These are phyloP conservation scores for Fusarium liriodendri DNA, from an alignment of 2,329 filamentous ascomycete species.

Conservation along the genomic window DNA sequence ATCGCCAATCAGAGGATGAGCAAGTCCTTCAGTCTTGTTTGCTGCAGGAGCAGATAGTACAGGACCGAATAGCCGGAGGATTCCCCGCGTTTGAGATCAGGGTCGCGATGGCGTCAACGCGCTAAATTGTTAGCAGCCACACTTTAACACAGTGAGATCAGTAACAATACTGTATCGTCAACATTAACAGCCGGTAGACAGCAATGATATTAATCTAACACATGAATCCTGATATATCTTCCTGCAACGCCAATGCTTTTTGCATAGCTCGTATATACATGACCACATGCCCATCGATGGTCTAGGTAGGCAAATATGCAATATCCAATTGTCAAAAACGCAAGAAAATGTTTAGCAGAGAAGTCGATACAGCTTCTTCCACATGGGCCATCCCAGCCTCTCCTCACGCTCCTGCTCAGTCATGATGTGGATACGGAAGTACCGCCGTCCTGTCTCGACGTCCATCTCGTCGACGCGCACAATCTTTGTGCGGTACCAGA, in stretches of 20 bases:
- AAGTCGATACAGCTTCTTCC: slow-evolving; percentile 81
- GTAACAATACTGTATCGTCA: background rate
- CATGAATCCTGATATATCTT: background rate
- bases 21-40: background rate
- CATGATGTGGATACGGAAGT: slow-evolving; percentile 82
- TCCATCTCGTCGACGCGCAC: slow-evolving; percentile 83
- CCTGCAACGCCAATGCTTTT: slow-evolving; percentile 17
- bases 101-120: background rate
- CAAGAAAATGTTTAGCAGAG: slow-evolving; percentile 65
- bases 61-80: background rate
- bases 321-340: background rate
- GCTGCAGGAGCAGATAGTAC: background rate
- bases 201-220: slow-evolving; percentile 20
- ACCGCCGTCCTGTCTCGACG: slow-evolving; percentile 83
- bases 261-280: background rate
- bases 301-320: background rate
- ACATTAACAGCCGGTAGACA: background rate
- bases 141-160: background rate
- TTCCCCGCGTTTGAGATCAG: background rate
- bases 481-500: slow-evolving; percentile 76
- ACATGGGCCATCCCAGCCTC: slow-evolving; percentile 74
- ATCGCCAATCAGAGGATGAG: background rate
- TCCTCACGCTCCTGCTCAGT: slow-evolving; percentile 85
- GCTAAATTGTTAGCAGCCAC: slow-evolving; percentile 1
- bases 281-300: background rate